These are phyloP conservation scores for Linum lewisii DNA, from an alignment of 345 rosid genomes.

Conservation along the genomic window DNA sequence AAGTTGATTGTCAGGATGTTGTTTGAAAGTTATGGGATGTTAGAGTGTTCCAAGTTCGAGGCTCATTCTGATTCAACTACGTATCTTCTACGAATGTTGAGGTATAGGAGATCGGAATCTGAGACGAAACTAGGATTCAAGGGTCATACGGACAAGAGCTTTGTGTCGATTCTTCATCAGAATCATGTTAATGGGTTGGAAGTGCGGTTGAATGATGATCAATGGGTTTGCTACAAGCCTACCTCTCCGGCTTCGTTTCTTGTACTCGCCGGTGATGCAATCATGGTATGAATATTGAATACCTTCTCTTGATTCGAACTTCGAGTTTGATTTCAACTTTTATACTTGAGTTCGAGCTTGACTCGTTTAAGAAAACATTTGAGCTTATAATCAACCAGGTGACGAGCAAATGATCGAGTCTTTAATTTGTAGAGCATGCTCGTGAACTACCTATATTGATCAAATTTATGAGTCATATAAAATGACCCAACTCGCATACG, in stretches of 20 bases:
- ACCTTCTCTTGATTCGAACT: no score
- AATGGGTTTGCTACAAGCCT: constrained; percentile 41
- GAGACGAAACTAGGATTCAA: constrained; percentile 37
- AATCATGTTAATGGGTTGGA: constrained; percentile 46
- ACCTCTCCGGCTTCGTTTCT: constrained; percentile 36
- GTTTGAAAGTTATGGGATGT: constrained; percentile 45
- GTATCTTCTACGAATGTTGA: constrained; percentile 45
- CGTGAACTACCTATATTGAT: no score
- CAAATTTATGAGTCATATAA: no score
- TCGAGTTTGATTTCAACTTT: neutral
- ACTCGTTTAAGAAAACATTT: no score
- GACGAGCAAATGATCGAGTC: no score
- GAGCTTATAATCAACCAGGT: no score
- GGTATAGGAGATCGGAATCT: constrained; percentile 33
- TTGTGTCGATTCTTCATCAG: constrained; percentile 52
- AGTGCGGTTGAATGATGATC: constrained; percentile 27
- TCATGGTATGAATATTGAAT: no score
- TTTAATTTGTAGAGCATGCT: no score
- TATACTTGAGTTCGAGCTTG: no score
- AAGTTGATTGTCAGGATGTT: constrained; percentile 41
- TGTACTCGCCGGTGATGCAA: constrained; percentile 48
- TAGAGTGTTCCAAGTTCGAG: constrained; percentile 17
- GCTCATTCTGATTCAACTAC: constrained; percentile 30
- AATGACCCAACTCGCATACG: no score
- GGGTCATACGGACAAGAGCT: constrained; percentile 56